A percentile compares a stretch with the other conserved stretches of the same genome.
phyloP scores from a whole-genome alignment of 2,329 filamentous ascomycete species.

The Fulvia fulva region DNA sequence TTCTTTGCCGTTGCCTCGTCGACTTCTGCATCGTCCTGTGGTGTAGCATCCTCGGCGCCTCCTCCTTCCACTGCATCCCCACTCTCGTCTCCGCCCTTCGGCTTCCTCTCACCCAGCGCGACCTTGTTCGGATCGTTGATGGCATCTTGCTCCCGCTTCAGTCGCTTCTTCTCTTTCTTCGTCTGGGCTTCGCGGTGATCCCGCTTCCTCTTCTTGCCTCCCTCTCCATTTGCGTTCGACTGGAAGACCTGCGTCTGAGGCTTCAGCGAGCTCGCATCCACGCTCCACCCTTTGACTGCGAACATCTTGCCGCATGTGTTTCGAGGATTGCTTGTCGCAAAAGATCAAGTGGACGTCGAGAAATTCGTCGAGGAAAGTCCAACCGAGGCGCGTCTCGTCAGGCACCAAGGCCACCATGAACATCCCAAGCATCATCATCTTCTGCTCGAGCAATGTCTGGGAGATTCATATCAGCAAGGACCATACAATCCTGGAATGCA shows the following conservation, averaged over 20 bases:
- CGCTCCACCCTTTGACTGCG: conserved; percentile 86
- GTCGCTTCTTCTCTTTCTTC: conserved; percentile 26
- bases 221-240: conserved; percentile 31
- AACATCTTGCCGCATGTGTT: conserved; percentile 62
- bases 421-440: background rate
- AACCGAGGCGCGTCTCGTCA: background rate
- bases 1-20: conserved; percentile 24
- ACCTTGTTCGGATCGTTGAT: conserved; percentile 1
- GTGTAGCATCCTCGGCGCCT: background rate
- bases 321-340: background rate
- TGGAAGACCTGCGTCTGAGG: conserved; percentile 54
- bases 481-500: conserved; percentile 6
- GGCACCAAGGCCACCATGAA: background rate
- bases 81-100: background rate
- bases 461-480: conserved; percentile 6
- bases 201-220: conserved; percentile 51
- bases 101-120: background rate
- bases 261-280: conserved; percentile 68
- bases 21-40: background rate
- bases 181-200: conserved; percentile 13
- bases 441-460: conserved; percentile 10
- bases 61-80: background rate
- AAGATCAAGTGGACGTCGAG: background rate
- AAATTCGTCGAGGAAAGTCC: conserved; percentile 5
- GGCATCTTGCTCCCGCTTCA: conserved; percentile 12